Evolutionary conservation across 176 grass and related monocot genomes (phyloP).

Genomic region (Oryza glaberrima): DNA sequence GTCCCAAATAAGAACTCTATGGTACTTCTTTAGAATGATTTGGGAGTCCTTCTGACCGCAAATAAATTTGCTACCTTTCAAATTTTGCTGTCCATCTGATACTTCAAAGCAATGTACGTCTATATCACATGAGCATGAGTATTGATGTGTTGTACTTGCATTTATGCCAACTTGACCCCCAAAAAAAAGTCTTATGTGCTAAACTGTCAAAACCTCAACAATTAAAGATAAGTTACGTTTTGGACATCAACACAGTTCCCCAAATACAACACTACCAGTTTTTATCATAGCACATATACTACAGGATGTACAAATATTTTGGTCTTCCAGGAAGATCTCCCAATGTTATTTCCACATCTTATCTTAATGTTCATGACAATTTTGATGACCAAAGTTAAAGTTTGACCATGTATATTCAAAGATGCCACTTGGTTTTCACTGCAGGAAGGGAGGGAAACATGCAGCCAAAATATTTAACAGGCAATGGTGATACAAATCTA

Average conservation of each 20-base stretch:
- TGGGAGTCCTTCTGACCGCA: not conserved
- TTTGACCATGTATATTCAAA: not conserved
- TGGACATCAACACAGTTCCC: not conserved
- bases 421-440: not conserved
- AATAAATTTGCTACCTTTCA: not conserved
- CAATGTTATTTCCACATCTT: not conserved
- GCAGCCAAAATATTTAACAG: slow-evolving; percentile 17
- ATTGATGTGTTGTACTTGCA: not conserved
- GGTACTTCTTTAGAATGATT: not conserved
- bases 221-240: not conserved
- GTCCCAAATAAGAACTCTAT: not conserved
- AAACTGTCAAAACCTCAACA: not conserved
- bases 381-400: not conserved
- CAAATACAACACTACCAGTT: not conserved
- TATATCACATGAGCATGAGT: not conserved
- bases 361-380: not conserved
- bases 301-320: not conserved
- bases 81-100: not conserved
- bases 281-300: too few relatives aligned
- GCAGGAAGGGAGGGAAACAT: slow-evolving; percentile 12
- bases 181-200: not conserved
- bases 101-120: not conserved
- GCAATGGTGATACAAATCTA: not conserved
- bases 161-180: not conserved
- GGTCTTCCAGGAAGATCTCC: not conserved